Evolutionary conservation across 805 yeast species (phyloP), one percentile per base, ranked within the genome.

Genomic region (Saccharomycopsis malanga): DNA sequence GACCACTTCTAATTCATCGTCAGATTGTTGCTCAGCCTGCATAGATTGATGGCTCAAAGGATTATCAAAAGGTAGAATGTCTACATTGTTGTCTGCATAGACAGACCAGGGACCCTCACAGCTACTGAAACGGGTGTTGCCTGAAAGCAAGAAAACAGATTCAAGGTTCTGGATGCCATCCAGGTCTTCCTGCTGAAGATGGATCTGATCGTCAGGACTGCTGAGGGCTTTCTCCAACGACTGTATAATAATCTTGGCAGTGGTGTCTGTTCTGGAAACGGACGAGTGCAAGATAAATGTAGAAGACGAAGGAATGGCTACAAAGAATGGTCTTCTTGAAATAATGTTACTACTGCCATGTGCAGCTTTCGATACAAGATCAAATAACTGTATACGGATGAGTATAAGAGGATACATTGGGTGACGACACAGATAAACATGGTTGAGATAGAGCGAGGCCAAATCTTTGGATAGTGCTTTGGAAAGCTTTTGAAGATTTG

Each of bases 311-410:
- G 91, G 89, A 1, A 85, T 65, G 0, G 81, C 86, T 14, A 86
- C 57, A 54, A 81, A 84, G 52, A 72, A 76, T 0, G 93, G 83
- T 50, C 66, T 73, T 49, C 79, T 69, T 0, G 87, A 76, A 0
- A 72, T 52, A 4, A 79, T 67, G 65, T 77, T 7, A 72, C 73
- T 44, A n/a, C 24, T 61, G 58, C 41, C 66, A 45, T 24, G 24
- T 15, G 21, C 32, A 56, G 32, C 39, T 54, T 58, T 1, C 4
- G 35, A 24, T 20, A 60, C 60, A 6, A 64, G 60, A 50, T 85
- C 91, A 58, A 79, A 84, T 36, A 83, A 71, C 57, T 84, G 94
- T 20, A 85, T 68, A 42, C 94, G 62, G 6, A 83, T 69, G 21
- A 85, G 62, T 2, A 78, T 63, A 49, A 83, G 55, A 0, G 88